Evolutionary conservation across 768 basidiomycete genomes (phyloP).

Genomic region (Polyporus arcularius): DNA sequence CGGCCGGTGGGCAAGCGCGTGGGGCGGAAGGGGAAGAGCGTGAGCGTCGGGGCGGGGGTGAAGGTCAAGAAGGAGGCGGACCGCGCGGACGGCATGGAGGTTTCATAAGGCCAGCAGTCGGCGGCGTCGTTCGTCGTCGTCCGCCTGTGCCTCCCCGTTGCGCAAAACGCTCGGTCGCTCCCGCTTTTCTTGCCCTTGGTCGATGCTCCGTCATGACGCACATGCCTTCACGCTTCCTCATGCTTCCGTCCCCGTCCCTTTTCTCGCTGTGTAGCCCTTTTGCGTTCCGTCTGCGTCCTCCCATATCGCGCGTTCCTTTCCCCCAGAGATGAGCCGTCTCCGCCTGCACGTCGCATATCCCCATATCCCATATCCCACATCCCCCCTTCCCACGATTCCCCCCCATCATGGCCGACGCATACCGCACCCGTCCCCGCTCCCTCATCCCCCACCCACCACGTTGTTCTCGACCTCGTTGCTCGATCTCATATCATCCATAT

Average conservation of each 20-base stretch:
- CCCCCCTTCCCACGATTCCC: background rate
- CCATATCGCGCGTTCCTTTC: background rate
- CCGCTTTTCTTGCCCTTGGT: background rate
- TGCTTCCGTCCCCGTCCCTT: too few species aligned
- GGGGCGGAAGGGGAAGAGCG: conserved; percentile 25
- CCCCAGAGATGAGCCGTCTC: background rate
- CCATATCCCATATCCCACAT: background rate
- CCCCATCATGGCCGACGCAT: background rate
- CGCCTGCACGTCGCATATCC: conserved; percentile 15
- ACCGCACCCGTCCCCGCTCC: background rate
- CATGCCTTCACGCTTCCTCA: too few species aligned
- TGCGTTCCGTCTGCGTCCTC: background rate
- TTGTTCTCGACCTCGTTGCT: background rate
- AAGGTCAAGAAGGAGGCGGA: conserved; percentile 30
- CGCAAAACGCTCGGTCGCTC: background rate
- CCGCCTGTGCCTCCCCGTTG: background rate
- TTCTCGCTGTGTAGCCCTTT: background rate
- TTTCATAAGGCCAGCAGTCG: conserved; percentile 15
- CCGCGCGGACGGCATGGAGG: conserved; percentile 29
- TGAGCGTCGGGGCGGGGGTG: conserved; percentile 18
- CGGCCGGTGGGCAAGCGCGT: conserved; percentile 24
- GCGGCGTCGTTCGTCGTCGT: background rate
- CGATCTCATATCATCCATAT: background rate
- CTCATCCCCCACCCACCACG: background rate
- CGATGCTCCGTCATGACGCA: background rate